Conservation (phyloP, 2,329 filamentous ascomycete genomes). For the Aphanocladium album region DNA sequence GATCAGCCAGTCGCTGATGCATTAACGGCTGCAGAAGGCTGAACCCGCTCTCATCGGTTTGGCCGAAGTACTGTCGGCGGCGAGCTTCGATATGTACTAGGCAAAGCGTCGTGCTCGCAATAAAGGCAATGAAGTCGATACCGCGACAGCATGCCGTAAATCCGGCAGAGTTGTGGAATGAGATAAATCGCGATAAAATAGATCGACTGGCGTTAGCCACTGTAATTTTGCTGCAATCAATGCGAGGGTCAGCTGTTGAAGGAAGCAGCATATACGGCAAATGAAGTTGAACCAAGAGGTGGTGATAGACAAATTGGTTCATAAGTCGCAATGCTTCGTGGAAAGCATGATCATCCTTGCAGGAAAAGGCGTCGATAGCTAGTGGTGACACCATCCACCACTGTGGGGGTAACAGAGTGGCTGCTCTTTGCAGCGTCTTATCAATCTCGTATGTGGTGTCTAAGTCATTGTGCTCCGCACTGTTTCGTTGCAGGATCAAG, state of each 20-base stretch:
- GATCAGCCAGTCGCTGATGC: slow-evolving; percentile 38
- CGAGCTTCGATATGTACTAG: slow-evolving; percentile 39
- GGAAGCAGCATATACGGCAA: slow-evolving; percentile 46
- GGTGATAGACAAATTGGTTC: slow-evolving; percentile 46
- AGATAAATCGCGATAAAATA: slow-evolving; percentile 41
- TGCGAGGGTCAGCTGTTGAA: slow-evolving; percentile 28
- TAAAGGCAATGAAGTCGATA: slow-evolving; percentile 45
- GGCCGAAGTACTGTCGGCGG: slow-evolving; percentile 15
- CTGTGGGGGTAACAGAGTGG: slow-evolving; percentile 33
- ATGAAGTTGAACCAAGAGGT: slow-evolving; percentile 47
- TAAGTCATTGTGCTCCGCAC: slow-evolving; percentile 21
- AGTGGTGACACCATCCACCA: slow-evolving; percentile 42
- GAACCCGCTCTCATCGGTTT: slow-evolving; percentile 15
- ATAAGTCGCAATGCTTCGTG: slow-evolving; percentile 31
- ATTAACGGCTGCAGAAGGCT: slow-evolving; percentile 24
- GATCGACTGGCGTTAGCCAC: slow-evolving; percentile 45
- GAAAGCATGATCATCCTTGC: slow-evolving; percentile 18
- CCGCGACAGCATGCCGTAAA: slow-evolving; percentile 39
- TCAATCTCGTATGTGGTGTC: slow-evolving; percentile 37
- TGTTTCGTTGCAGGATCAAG: slow-evolving; percentile 43
- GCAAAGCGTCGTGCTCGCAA: slow-evolving; percentile 44
- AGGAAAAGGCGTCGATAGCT: slow-evolving; percentile 11
- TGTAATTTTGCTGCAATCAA: slow-evolving; percentile 40
- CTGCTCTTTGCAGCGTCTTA: slow-evolving; percentile 40
- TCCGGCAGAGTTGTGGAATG: slow-evolving; percentile 37